phyloP scores from a whole-genome alignment of 495 filamentous ascomycete genomes.

The Aspergillus saccharolyticus region DNA sequence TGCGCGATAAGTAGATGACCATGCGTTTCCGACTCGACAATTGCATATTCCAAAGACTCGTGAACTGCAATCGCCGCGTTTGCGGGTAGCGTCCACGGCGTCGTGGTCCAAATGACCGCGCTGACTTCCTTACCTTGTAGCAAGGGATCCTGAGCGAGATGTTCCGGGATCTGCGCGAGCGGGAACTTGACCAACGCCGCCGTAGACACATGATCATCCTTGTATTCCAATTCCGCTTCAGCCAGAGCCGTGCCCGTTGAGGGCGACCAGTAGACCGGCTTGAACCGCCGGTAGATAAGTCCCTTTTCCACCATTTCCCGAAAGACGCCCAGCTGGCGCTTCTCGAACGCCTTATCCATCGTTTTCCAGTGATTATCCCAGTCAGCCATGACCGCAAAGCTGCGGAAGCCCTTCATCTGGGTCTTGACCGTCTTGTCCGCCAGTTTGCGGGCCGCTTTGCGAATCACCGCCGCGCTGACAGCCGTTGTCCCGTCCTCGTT shows the following conservation, averaged over 20 bases:
- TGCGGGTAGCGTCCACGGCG: slow-evolving; percentile 93
- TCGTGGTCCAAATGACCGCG: slow-evolving; percentile 94
- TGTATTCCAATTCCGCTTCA: slow-evolving; percentile 94
- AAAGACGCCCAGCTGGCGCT: slow-evolving; percentile 80
- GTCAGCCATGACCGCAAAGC: slow-evolving; percentile 88
- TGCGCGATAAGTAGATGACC: slow-evolving; percentile 63
- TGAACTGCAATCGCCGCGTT: slow-evolving; percentile 84
- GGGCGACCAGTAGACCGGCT: slow-evolving; percentile 96
- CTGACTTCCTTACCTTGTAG: slow-evolving; percentile 43
- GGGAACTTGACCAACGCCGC: slow-evolving; percentile 81
- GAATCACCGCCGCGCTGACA: slow-evolving; percentile 43
- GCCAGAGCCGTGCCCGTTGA: slow-evolving; percentile 86
- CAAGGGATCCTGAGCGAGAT: slow-evolving; percentile 36
- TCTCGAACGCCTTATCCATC: slow-evolving; percentile 84
- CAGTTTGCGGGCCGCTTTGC: slow-evolving; percentile 67
- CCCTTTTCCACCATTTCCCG: slow-evolving; percentile 77
- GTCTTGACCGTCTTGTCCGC: slow-evolving; percentile 67
- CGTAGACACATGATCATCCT: slow-evolving; percentile 72
- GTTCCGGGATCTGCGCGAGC: slow-evolving; percentile 48
- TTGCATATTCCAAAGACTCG: slow-evolving; percentile 63
- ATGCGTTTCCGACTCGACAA: slow-evolving; percentile 52
- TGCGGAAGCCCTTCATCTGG: slow-evolving; percentile 77
- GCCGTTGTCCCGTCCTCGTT: slow-evolving; percentile 12
- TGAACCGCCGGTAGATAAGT: slow-evolving; percentile 79
- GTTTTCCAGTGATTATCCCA: slow-evolving; percentile 92